Evolutionary conservation across 768 basidiomycete genomes (phyloP).

Genomic region (Hysterangium stoloniferum): DNA sequence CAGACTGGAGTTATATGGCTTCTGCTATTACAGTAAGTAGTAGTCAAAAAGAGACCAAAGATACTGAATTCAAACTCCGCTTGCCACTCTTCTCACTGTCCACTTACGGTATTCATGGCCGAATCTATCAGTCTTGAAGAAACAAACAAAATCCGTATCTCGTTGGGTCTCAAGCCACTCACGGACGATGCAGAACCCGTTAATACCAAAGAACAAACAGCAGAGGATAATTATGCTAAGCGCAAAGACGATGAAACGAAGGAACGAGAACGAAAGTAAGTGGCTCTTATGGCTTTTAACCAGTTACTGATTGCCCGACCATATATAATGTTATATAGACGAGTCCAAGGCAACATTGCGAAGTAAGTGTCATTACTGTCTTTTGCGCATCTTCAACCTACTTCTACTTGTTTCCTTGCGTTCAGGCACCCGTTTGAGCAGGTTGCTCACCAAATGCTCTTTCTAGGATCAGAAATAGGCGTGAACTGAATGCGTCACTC

Average conservation of each 20-base stretch:
- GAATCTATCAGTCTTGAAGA: constrained; percentile 88
- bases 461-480: constrained; percentile 83
- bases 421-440: constrained; percentile 13
- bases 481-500: constrained; percentile 86
- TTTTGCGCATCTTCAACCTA: constrained; percentile 25
- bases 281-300: constrained; percentile 20
- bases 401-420: constrained; percentile 37
- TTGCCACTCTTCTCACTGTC: not conserved
- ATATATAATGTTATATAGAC: constrained; percentile 37
- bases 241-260: constrained; percentile 60
- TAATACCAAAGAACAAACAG: constrained; percentile 73
- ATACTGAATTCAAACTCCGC: constrained; percentile 5
- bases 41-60: not conserved
- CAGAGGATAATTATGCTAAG: constrained; percentile 80
- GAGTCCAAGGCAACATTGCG: constrained; percentile 66
- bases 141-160: constrained; percentile 93
- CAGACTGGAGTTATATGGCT: not conserved
- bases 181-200: constrained; percentile 68
- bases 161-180: constrained; percentile 88
- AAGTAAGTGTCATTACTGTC: constrained; percentile 62
- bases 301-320: constrained; percentile 12
- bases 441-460: constrained; percentile 15
- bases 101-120: constrained; percentile 42
- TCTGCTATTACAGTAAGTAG: not conserved
- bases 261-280: constrained; percentile 72